A percentile compares a stretch with the other conserved stretches of the same genome.
Evolutionary conservation across 768 basidiomycete genomes (phyloP).

Genomic region (Agrocybe chaxingu): DNA sequence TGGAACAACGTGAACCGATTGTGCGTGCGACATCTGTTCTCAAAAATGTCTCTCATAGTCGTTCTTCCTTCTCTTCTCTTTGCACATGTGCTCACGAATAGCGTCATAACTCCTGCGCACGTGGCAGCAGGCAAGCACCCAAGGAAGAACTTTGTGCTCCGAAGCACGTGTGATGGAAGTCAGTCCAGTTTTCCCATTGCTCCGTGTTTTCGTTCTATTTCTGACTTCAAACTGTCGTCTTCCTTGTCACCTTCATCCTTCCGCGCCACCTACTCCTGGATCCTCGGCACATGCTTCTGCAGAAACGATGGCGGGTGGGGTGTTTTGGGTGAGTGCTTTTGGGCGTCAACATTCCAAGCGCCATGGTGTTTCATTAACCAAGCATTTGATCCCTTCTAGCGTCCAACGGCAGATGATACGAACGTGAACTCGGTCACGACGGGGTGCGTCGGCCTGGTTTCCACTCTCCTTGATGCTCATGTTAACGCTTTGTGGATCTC

Average conservation of each 20-base stretch:
- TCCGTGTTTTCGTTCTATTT: background rate
- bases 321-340: constrained; percentile 44
- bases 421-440: constrained; percentile 49
- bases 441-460: constrained; percentile 29
- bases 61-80: background rate
- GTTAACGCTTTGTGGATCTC: background rate
- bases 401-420: constrained; percentile 39
- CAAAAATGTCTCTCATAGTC: background rate
- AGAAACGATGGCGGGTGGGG: constrained; percentile 52
- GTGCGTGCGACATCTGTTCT: constrained; percentile 24
- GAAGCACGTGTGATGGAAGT: constrained; percentile 43
- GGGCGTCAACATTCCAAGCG: background rate
- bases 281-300: background rate
- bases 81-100: constrained; percentile 11
- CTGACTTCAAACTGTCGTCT: background rate
- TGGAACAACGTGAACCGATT: constrained; percentile 48
- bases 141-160: constrained; percentile 37
- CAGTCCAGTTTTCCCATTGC: constrained; percentile 9
- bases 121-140: constrained; percentile 34
- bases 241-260: background rate
- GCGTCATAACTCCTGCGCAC: constrained; percentile 40
- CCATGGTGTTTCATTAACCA: background rate
- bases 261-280: too few relatives aligned
- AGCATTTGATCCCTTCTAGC: constrained; percentile 21
- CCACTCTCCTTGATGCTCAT: constrained; percentile 36